These are phyloP conservation scores for Chrysosphaeria jannelii DNA, from an alignment of 2,329 filamentous ascomycete genomes.

Conservation along the genomic window DNA sequence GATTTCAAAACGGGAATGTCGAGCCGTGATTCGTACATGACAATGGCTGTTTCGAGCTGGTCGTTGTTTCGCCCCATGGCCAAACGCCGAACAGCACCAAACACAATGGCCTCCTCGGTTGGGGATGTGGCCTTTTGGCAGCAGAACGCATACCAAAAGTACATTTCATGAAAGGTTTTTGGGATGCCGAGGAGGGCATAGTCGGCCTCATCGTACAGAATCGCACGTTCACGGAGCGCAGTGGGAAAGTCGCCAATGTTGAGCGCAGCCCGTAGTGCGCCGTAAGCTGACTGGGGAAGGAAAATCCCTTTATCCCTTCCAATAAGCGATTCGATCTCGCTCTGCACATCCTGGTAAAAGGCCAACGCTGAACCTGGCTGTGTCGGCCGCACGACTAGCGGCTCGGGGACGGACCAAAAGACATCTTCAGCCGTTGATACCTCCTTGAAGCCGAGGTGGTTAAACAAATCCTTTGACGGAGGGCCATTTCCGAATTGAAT, in stretches of 20 bases:
- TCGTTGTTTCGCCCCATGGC: slow-evolving; percentile 5
- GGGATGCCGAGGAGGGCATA: slow-evolving; percentile 6
- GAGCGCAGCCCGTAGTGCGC: slow-evolving; percentile 4
- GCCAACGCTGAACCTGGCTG: slow-evolving; percentile 13
- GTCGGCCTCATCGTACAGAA: slow-evolving; percentile 3
- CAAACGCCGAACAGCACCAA: slow-evolving; percentile 4
- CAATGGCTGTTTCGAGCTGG: no score
- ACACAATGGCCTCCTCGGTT: slow-evolving; percentile 3
- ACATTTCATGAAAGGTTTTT: slow-evolving; percentile 5
- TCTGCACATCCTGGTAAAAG: slow-evolving; percentile 18
- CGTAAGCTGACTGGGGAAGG: slow-evolving; percentile 7
- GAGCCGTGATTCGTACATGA: no score
- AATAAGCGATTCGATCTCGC: slow-evolving; percentile 15
- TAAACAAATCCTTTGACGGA: slow-evolving; percentile 18
- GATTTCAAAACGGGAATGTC: no score
- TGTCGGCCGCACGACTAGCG: slow-evolving; percentile 12
- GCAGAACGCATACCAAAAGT: slow-evolving; percentile 7
- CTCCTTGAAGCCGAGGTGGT: slow-evolving; percentile 18
- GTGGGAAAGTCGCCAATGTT: slow-evolving; percentile 3
- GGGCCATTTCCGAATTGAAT: slow-evolving; percentile 17
- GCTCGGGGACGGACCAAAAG: slow-evolving; percentile 10
- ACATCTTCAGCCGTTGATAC: slow-evolving; percentile 10
- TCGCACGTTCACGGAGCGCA: no score
- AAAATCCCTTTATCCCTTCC: slow-evolving; percentile 3
- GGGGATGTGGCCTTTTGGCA: slow-evolving; percentile 6